Base-by-base conservation (phyloP, 2,329 filamentous ascomycete genomes). In the Aspergillus pseudoterreus region DNA sequence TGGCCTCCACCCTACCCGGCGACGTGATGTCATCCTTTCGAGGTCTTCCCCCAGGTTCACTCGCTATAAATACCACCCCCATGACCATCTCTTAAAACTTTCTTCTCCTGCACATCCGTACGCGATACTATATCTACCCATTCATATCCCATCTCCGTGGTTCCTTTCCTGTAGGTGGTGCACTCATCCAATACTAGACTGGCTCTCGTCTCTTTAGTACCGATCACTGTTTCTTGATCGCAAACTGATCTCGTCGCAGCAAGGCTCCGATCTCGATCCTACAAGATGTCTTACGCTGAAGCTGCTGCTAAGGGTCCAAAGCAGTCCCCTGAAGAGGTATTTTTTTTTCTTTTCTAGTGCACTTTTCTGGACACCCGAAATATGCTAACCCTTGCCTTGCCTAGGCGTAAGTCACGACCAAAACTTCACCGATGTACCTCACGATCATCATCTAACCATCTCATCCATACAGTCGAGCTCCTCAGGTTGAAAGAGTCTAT, bases 251-350 rank as follows among this genome's bases (percentile, higher is more conserved):
- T 24, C 32, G 33, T 48, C 39, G 32, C 44, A 47, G 45, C 17
- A 43, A 21, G 10, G 10, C 43, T 22, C 24, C 30, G 24, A 39
- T 30, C 35, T 44, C 46, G 50, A 49, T 45, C 42, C 41, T 50
- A 39, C 53, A 67, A 45, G 49, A 78, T 78, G 75, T 77, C 74
- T 55, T 78, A 78, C 65, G 75, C 76, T 57, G 69, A 75, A 60
- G 73, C 71, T 62, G 75, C 75, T 49, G 71, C 75, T 43, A 73
- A 71, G 57, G 74, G 74, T 41, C 67, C 74, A 6, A 74, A 74
- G 60, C 76, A 78, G 61, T 65, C 71, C 44, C 68, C 74, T 8
- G 69, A 76, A 67, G 74, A 78, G 53, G 76, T 78, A 64, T 64
- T 6, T 6, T 6, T 6, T 22, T 22, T 22, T 22, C 22, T 22